phyloP scores from a whole-genome alignment of 2,329 filamentous ascomycete species.

The Corynespora cassiicola region DNA sequence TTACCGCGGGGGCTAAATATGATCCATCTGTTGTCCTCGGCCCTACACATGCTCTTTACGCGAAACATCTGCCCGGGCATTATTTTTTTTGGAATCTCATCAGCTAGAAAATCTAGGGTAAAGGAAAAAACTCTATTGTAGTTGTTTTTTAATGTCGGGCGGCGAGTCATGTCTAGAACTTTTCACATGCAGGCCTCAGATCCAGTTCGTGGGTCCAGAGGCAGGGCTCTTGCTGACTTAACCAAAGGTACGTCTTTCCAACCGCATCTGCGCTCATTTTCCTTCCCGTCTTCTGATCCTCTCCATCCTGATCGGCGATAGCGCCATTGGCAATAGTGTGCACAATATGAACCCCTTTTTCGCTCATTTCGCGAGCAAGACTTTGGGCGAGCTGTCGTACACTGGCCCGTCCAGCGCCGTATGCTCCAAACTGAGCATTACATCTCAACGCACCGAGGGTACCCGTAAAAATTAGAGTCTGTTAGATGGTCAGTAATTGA shows the following conservation, averaged over 20 bases:
- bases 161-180: no score
- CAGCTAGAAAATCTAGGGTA: no score
- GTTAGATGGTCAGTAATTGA: background rate
- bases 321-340: conserved; percentile 65
- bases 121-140: no score
- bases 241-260: conserved; percentile 62
- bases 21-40: no score
- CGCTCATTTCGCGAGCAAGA: conserved; percentile 63
- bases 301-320: conserved; percentile 60
- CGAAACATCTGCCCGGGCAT: no score
- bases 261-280: conserved; percentile 66
- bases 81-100: no score
- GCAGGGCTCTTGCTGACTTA: conserved; percentile 56
- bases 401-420: conserved; percentile 60
- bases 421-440: conserved; percentile 61
- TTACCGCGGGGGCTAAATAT: no score
- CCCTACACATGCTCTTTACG: no score
- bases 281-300: conserved; percentile 58
- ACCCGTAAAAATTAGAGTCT: conserved; percentile 63
- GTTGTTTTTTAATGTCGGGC: no score
- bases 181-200: conserved; percentile 58
- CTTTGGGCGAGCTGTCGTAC: conserved; percentile 63
- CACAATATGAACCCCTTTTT: conserved; percentile 64
- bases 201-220: conserved; percentile 62
- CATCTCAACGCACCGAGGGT: conserved; percentile 62